Evolutionary conservation across 345 rosid genomes (phyloP), one percentile per base, ranked within the genome.

Genomic region (Bretschneidera sinensis): DNA sequence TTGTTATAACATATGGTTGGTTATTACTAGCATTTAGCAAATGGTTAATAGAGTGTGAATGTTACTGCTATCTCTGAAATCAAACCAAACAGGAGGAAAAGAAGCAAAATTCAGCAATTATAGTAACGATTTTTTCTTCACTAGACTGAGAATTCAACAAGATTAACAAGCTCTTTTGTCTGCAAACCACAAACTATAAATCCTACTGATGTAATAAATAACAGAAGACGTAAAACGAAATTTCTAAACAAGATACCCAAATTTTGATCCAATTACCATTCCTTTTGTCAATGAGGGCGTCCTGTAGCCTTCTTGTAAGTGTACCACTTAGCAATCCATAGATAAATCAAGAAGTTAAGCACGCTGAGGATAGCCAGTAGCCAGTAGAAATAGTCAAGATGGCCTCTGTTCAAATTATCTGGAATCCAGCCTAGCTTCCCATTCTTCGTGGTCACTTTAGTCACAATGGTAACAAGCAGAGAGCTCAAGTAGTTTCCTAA

Each of bases 371-470:
- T 48, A 0, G 96, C 84, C 24, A 92, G 62, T 13, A 92, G 79
- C 97, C 98, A 89, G 65, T 82, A 89, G 78, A 81, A 92, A 75
- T 89, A 81, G 68, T 92, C 94, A 55, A 92, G 94, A 74, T 89
- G 96, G 7, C 97, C 97, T 21, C 76, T 65, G 72, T 92, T 92
- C 64, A 87, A 58, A 49, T 92, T 92, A 43, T 85, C 79, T 0
- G 97, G 94, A 17, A 92, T 89, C 97, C 98, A 92, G 1, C 98
- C 98, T 17, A 69, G 81, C 68, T 80, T 78, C 24, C 96, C 88
- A 0, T 81, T 45, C 8, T 52, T 64, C 1, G 82, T 81, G 5
- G 97, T 89, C 33, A 71, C 61, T 14, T 72, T 77, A 0, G 87
- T 77, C 23, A 92, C 92, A 10, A 86, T 17, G 2, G 83, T 84